Conservation (phyloP, 805 yeast genomes). For the Ogataea nonfermentans region DNA sequence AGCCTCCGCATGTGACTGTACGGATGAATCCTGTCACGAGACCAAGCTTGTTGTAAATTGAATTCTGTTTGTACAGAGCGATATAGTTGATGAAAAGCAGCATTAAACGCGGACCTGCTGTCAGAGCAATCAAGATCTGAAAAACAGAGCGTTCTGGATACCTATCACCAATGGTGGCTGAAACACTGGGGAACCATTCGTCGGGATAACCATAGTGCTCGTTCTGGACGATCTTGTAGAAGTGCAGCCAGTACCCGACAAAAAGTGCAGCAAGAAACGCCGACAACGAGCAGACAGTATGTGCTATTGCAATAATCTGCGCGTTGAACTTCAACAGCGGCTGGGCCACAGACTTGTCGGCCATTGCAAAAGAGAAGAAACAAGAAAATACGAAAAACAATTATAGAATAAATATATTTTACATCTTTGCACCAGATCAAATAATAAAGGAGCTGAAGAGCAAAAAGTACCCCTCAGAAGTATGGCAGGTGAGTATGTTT, state of each 20-base stretch:
- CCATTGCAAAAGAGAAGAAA: conserved; percentile 12
- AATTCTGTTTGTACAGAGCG: conserved; percentile 38
- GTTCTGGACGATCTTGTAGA: conserved; percentile 82
- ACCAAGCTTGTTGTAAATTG: conserved; percentile 41
- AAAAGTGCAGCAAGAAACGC: conserved; percentile 76
- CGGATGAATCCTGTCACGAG: conserved; percentile 73
- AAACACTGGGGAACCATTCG: conserved; percentile 98
- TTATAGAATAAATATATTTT: too few species aligned
- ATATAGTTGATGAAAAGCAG: conserved; percentile 53
- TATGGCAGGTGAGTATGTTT: conserved; percentile 4
- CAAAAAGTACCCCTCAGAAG: conserved; percentile 6
- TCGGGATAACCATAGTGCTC: conserved; percentile 89
- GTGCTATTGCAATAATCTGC: conserved; percentile 65
- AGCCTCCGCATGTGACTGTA: conserved; percentile 95
- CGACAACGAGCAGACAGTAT: conserved; percentile 64
- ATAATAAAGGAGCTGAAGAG: too few species aligned
- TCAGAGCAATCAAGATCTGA: conserved; percentile 86
- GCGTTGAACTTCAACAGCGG: conserved; percentile 50
- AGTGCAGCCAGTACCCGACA: conserved; percentile 77
- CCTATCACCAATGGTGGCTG: conserved; percentile 95
- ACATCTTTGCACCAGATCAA: too few species aligned
- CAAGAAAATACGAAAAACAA: conserved; percentile 3
- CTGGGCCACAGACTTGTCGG: conserved; percentile 10
- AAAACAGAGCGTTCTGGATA: conserved; percentile 94
- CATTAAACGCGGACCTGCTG: conserved; percentile 89